Evolutionary conservation across 257 asterid species (phyloP), one percentile per base, ranked within the genome.

Genomic region (Thymus mandschuricus): DNA sequence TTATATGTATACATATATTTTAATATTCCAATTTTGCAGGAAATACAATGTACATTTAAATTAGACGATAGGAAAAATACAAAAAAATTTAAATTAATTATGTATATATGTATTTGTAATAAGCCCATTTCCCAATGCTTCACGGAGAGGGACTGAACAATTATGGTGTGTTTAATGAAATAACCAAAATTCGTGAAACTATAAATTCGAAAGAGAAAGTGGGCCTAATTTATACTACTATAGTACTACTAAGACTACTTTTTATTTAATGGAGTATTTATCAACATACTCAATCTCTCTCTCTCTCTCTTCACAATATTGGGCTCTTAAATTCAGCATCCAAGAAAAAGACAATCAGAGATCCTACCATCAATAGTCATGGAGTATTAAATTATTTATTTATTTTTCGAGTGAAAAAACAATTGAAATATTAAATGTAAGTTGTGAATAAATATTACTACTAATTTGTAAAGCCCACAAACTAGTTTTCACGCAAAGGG

Each of bases 161-260:
- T 44, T 1, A 43, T 57, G 2, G 30, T 29, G 30, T 8, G 1
- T 9, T 45, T 9, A 73, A 57, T 50, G 33, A 43, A 64, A 8
- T 41, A 64, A 40, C 11, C 40, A 43, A 49, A 27, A 76, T 46
- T 57, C 72, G 73, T 70, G 80, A 64, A 70, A 13, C 41, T 43
- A 64, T 27, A 44, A 66, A 29, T 66, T 35, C 31, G 27, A 6
- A n/a, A 31, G 5, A 28, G 35, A 52, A 5, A 38, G 31, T 11
- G 41, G 52, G 28, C 57, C 43, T 3, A 64, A 35, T 4, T 4
- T 5, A 38, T 4, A 38, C 6, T n/a, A n/a, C n/a, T 38, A 38
- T 38, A 34, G 38, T 34, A 34, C 3, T 34, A 34, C 3, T 34
- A 38, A 7, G 4, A 38, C 0, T 21, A 2, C 33, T 3, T 8